Base-by-base conservation (phyloP, 2,329 filamentous ascomycete genomes). In the Didymellaceae sp. region DNA sequence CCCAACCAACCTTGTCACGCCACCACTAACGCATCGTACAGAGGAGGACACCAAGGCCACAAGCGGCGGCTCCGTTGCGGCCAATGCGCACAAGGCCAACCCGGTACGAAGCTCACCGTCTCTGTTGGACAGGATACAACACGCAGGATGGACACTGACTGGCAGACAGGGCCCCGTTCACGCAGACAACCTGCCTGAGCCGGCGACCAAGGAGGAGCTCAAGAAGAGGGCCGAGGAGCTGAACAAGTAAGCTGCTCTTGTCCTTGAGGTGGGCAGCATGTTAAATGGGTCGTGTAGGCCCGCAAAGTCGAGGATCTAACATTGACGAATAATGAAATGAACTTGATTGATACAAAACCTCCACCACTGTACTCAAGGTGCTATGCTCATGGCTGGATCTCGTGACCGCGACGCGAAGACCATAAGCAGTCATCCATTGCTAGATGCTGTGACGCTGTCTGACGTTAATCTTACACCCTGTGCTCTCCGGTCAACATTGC, bases 181-280 rank as follows among this genome's bases (percentile, higher is more conserved):
- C n/a, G 67, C 74, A 7, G 67, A 79, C 47, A 72, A 77, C 52
- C 61, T 80, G 26, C 73, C 72, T 17, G 65, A 77, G 64, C 70
- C 75, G 5, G 76, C 70, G 39, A 77, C 71, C 63, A 80, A 79
- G 66, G 78, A 79, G 58, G 77, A 78, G 60, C 65, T 79, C 32
- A 78, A 75, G 75, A 77, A 76, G 70, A 69, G 78, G 55, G 70
- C 75, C n/a, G 76, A 76, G 56, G 78, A 80, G 69, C 52, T 80
- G 59, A 80, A 80, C 68, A 78, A 79, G 62, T 75, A 76, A 50
- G 45, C 30, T 22, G 32, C n/a, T 45, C 25, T 34, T 26, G 17
- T 10, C 10, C 16, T 8, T 22, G 13, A 21, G 13, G 20, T 25
- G n/a, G 30, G 10, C 6, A 13, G n/a, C 16, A 35, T 21, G 30